Percentiles rank a stretch among this genome's conserved stretches.
phyloP scores from a whole-genome alignment of 768 basidiomycete genomes.

The Pleurotus cornucopiae region DNA sequence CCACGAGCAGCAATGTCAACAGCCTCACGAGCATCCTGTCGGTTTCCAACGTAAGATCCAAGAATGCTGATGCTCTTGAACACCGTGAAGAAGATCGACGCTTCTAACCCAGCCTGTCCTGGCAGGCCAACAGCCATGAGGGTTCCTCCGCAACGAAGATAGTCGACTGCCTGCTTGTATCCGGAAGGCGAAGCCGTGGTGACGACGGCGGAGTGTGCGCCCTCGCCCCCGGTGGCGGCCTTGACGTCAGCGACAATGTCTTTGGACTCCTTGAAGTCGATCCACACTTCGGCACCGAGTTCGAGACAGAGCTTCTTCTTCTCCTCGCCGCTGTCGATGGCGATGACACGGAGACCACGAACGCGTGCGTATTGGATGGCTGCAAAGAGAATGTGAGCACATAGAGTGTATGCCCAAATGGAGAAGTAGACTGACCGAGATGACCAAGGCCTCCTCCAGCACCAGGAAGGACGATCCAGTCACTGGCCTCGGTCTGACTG shows the following conservation, averaged over 20 bases:
- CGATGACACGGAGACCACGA: conserved; percentile 78
- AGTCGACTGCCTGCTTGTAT: conserved; percentile 61
- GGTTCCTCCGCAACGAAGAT: conserved; percentile 67
- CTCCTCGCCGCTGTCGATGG: conserved; percentile 73
- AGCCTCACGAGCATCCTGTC: conserved; percentile 82
- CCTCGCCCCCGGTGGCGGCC: conserved; percentile 57
- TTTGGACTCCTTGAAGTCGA: conserved; percentile 71
- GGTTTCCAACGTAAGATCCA: conserved; percentile 62
- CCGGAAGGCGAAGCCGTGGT: conserved; percentile 49
- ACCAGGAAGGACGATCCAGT: conserved; percentile 75
- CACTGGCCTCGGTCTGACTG: conserved; percentile 56
- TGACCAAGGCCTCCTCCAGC: conserved; percentile 84
- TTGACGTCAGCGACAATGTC: conserved; percentile 65
- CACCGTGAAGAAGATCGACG: conserved; percentile 71
- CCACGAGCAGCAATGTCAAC: conserved; percentile 70
- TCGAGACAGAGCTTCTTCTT: conserved; percentile 58
- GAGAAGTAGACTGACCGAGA: conserved; percentile 40
- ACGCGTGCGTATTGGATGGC: conserved; percentile 78
- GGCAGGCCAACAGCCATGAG: conserved; percentile 82
- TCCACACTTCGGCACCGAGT: conserved; percentile 72
- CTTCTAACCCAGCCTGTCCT: conserved; percentile 50
- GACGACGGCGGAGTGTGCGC: conserved; percentile 69
- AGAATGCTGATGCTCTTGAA: conserved; percentile 57
- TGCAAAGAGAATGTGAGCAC: conserved; percentile 13
- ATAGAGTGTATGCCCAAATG: background rate